phyloP scores from a whole-genome alignment of 176 grass and related monocot species.

The Carex cristatella region DNA sequence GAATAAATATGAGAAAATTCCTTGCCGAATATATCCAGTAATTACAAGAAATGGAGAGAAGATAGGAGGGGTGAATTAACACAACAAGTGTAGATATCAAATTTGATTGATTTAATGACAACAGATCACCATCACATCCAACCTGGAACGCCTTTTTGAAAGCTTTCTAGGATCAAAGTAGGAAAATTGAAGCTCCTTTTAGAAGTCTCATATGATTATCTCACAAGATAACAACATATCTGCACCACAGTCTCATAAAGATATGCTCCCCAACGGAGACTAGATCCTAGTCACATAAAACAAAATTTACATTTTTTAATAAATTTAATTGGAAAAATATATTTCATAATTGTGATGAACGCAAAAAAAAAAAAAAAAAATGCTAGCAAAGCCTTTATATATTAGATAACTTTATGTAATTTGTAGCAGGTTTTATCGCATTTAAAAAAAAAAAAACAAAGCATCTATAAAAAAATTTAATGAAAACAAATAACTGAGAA shows the following conservation, averaged over 20 bases:
- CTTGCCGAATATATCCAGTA: not conserved
- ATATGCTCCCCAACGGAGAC: not conserved
- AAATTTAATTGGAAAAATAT: not conserved
- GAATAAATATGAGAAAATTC: not conserved
- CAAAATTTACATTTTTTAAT: not conserved
- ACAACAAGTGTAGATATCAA: not conserved
- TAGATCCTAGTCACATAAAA: not conserved
- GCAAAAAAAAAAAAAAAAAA: no score
- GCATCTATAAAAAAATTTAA: no score
- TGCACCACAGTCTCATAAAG: not conserved
- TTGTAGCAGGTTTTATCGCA: no score
- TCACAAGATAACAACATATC: not conserved
- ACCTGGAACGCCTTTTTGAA: not conserved
- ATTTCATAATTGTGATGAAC: not conserved
- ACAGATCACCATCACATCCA: not conserved
- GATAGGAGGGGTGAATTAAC: not conserved
- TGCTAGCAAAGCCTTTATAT: no score
- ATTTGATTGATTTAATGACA: not conserved
- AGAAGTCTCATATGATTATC: not conserved
- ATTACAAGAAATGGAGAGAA: not conserved
- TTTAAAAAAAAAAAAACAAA: no score
- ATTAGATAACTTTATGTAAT: no score
- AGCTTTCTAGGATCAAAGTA: not conserved
- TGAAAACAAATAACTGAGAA: no score
- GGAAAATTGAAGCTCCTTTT: not conserved